Evolutionary conservation across 768 basidiomycete species (phyloP).

Genomic region (Psilocybe tampanensis): DNA sequence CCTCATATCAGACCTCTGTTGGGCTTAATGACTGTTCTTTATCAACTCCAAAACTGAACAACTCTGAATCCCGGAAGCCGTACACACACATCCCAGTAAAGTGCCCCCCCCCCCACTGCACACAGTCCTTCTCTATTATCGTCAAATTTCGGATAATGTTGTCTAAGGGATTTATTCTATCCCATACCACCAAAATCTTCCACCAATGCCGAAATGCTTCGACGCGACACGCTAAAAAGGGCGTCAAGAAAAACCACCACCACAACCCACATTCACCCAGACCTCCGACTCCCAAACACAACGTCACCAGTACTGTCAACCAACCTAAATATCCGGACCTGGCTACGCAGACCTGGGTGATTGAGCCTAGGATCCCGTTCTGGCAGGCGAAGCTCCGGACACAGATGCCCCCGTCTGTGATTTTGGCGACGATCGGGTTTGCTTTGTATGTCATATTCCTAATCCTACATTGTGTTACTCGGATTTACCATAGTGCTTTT

Average conservation of each 20-base stretch:
- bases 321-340: not conserved
- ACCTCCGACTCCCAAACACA: not conserved
- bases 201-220: not conserved
- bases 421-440: not conserved
- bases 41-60: no score
- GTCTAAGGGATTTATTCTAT: not conserved
- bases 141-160: no score
- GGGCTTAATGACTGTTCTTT: no score
- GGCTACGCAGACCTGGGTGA: not conserved
- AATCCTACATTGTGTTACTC: not conserved
- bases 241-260: no score
- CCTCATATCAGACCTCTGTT: no score
- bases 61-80: no score
- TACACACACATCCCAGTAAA: no score
- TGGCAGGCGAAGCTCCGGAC: not conserved
- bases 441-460: constrained; percentile 4
- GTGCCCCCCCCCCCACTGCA: not conserved
- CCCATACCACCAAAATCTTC: not conserved
- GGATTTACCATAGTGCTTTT: no score
- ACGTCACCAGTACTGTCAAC: no score
- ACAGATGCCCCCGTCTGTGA: not conserved
- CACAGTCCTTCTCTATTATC: not conserved
- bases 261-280: not conserved
- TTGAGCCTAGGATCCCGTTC: constrained; percentile 5
- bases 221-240: not conserved